Percentiles rank a stretch among this genome's conserved stretches.
phyloP scores from a whole-genome alignment of 108 stramenopile genomes.

The Cylindrotheca fusiformis region DNA sequence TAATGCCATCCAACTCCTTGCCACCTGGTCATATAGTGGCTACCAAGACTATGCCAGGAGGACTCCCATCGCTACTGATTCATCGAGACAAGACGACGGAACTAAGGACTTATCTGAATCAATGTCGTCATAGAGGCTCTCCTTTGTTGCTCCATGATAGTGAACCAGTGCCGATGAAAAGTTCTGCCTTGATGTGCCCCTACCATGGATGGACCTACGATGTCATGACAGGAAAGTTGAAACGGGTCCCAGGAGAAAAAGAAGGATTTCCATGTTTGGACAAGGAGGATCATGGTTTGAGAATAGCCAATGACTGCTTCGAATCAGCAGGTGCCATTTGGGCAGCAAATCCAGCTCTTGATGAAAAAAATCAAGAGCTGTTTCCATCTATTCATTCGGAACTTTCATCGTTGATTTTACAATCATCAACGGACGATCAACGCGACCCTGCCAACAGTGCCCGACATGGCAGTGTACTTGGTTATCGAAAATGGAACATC shows the following conservation, averaged over 20 bases:
- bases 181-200: constrained; percentile 7
- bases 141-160: background rate
- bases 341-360: background rate
- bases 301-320: background rate
- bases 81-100: background rate
- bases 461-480: background rate
- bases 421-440: background rate
- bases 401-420: background rate
- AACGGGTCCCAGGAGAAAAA: constrained; percentile 6
- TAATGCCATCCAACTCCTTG: constrained; percentile 1
- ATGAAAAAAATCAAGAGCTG: background rate
- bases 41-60: too few species aligned
- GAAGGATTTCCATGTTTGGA: constrained; percentile 14
- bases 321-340: constrained; percentile 7
- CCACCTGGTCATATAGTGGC: constrained; percentile 4
- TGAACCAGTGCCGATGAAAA: background rate
- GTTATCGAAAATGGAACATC: constrained; percentile 14
- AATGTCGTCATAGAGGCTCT: constrained; percentile 12
- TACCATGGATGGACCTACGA: constrained; percentile 21
- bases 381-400: background rate
- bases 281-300: background rate
- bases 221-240: background rate
- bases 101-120: constrained; percentile 9
- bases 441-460: background rate
- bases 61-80: constrained; percentile 1